A percentile compares a stretch with the other conserved stretches of the same genome.
phyloP scores from a whole-genome alignment of 208 protist species.

The Wallacemonas rigidus region DNA sequence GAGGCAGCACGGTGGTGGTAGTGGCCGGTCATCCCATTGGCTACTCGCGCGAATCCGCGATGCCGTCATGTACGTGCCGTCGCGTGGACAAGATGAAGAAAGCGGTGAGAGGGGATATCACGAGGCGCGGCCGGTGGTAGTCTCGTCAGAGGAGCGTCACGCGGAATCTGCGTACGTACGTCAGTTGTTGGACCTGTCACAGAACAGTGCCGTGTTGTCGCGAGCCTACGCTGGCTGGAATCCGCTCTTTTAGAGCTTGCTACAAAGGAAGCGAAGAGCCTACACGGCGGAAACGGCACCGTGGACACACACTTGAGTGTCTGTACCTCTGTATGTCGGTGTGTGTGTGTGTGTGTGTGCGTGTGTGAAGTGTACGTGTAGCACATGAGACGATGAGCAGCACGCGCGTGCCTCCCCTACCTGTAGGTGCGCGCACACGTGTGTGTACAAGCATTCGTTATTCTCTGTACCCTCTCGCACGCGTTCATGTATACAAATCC shows the following conservation, averaged over 20 bases:
- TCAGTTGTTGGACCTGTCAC: constrained; percentile 84
- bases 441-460: no score
- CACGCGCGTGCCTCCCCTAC: no score
- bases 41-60: constrained; percentile 2
- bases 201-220: constrained; percentile 80
- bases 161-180: constrained; percentile 42
- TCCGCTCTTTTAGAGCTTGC: constrained; percentile 34
- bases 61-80: neutral
- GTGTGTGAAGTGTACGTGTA: no score
- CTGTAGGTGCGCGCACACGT: no score
- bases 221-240: constrained; percentile 58
- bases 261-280: neutral
- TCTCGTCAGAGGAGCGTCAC: neutral
- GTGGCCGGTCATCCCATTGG: neutral
- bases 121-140: neutral
- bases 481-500: no score
- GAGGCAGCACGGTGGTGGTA: neutral
- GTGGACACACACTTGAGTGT: no score
- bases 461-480: no score
- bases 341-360: no score
- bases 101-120: neutral
- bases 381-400: no score
- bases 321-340: no score
- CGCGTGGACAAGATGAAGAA: neutral
- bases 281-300: no score